phyloP scores from a whole-genome alignment of 2,329 filamentous ascomycete genomes.

The Lojkania enalia region DNA sequence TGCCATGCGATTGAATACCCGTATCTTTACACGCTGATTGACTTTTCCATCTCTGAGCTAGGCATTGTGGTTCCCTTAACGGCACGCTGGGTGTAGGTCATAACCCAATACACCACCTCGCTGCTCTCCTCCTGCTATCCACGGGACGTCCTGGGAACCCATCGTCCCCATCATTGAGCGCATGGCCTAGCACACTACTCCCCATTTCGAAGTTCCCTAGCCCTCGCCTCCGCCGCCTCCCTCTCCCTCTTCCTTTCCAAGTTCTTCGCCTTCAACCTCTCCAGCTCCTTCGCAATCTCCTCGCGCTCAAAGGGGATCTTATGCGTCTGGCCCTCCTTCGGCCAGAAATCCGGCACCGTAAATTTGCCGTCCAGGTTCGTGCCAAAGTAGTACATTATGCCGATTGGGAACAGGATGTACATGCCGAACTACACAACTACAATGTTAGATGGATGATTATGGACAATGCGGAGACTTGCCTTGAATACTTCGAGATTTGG shows the following conservation, averaged over 20 bases:
- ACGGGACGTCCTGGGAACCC: neutral
- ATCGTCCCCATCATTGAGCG: neutral
- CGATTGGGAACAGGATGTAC: conserved; percentile 98
- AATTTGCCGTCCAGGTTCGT: conserved; percentile 91
- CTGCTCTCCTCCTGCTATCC: neutral
- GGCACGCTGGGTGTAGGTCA: too few species aligned
- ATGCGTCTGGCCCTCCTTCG: conserved; percentile 75
- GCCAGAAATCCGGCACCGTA: conserved; percentile 90
- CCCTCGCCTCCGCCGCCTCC: conserved; percentile 39
- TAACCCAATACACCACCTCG: too few species aligned
- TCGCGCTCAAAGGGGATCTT: conserved; percentile 75
- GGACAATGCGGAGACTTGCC: conserved; percentile 53
- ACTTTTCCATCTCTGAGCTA: conserved; percentile 1
- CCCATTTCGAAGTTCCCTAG: conserved; percentile 20
- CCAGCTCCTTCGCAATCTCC: conserved; percentile 80
- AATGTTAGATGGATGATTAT: conserved; percentile 6
- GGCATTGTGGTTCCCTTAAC: too few species aligned
- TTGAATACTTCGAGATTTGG: conserved; percentile 96
- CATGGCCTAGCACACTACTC: conserved; percentile 18
- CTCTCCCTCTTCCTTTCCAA: conserved; percentile 53
- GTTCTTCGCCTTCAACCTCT: conserved; percentile 63
- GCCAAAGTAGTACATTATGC: conserved; percentile 99
- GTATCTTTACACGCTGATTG: too few species aligned
- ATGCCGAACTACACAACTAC: conserved; percentile 77
- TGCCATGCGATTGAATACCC: conserved; percentile 2